phyloP scores from a whole-genome alignment of 768 basidiomycete genomes.

The Suillus hirtellus region DNA sequence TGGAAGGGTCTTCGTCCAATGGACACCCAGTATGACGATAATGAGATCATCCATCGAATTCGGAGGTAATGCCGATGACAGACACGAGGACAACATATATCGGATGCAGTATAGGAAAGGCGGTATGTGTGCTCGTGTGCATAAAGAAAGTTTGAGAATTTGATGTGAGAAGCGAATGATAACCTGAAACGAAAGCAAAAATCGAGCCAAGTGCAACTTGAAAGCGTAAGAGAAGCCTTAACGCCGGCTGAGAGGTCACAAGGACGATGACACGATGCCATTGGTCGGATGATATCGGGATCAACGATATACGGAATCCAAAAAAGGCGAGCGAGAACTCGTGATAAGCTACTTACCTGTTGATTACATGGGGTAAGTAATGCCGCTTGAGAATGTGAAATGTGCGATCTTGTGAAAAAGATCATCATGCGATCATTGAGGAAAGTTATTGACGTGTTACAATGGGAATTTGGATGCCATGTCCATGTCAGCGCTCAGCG shows the following conservation, averaged over 20 bases:
- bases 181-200: not conserved
- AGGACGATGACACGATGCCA: not conserved
- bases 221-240: not conserved
- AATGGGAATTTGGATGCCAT: not conserved
- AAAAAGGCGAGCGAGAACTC: not conserved
- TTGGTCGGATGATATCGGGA: not conserved
- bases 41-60: not conserved
- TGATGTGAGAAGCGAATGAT: not conserved
- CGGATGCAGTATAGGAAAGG: conserved; percentile 10
- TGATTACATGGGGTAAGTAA: not conserved
- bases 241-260: not conserved
- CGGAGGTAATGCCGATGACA: not conserved
- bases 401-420: not conserved
- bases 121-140: no score
- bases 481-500: no score
- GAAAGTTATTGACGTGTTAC: not conserved
- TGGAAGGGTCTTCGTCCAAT: not conserved
- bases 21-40: not conserved
- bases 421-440: not conserved
- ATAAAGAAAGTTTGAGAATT: not conserved
- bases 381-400: not conserved
- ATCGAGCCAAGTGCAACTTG: not conserved
- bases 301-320: not conserved
- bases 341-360: not conserved
- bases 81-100: conserved; percentile 2